Conservation (phyloP, 2,329 filamentous ascomycete species). For the Penicillium oxalicum region DNA sequence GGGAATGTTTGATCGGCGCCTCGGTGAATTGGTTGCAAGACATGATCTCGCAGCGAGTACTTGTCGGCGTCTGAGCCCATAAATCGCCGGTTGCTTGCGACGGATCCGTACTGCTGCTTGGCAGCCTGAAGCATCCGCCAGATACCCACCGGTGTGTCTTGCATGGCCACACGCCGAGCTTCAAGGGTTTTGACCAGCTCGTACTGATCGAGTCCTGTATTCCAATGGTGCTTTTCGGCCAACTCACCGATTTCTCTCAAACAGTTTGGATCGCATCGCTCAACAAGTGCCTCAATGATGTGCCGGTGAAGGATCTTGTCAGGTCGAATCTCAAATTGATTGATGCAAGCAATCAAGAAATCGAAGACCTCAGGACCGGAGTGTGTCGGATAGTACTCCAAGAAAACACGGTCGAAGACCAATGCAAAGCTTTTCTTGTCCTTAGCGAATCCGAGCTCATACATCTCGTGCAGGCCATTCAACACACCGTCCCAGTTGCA, state of each 20-base stretch:
- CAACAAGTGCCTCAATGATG: constrained; percentile 36
- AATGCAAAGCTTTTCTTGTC: constrained; percentile 26
- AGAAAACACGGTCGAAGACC: constrained; percentile 37
- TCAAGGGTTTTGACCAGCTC: constrained; percentile 31
- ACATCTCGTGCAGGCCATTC: constrained; percentile 34
- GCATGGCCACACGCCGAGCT: constrained; percentile 29
- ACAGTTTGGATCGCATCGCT: constrained; percentile 32
- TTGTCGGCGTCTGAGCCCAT: constrained; percentile 25
- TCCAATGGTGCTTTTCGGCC: constrained; percentile 29
- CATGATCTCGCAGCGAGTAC: constrained; percentile 10
- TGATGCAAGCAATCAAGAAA: constrained; percentile 32
- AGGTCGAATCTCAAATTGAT: constrained; percentile 32
- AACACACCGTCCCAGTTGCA: constrained; percentile 40
- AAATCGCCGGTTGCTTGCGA: constrained; percentile 30
- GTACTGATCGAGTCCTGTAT: constrained; percentile 25
- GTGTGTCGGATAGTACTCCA: constrained; percentile 38
- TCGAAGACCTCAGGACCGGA: constrained; percentile 29
- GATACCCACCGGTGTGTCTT: constrained; percentile 32
- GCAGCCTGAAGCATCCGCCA: constrained; percentile 39
- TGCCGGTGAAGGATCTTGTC: constrained; percentile 37
- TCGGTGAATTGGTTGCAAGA: constrained; percentile 12
- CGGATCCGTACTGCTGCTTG: constrained; percentile 27
- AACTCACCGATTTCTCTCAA: constrained; percentile 28
- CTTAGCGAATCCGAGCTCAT: constrained; percentile 27
- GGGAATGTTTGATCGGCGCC: constrained; percentile 19